Evolutionary conservation across 1,284 basidiomycete genomes (phyloP).

Genomic region (Stygiomarasmius scandens): DNA sequence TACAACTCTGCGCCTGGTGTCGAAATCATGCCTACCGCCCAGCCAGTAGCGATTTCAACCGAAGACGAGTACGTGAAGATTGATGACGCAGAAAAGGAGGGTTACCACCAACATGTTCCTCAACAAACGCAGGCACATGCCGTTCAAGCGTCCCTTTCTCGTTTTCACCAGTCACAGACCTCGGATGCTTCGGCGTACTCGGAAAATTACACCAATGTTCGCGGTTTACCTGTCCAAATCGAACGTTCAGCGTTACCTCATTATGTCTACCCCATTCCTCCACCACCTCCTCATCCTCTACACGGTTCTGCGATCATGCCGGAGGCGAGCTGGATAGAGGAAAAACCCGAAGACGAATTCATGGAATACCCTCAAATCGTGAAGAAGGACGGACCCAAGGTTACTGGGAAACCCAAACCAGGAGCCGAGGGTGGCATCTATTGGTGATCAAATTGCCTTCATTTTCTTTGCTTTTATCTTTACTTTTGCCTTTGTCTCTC

Average conservation of each 20-base stretch:
- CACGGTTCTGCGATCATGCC: not conserved
- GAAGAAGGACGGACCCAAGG: constrained; percentile 10
- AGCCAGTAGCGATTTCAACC: not conserved
- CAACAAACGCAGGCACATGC: not conserved
- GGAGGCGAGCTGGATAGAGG: not conserved
- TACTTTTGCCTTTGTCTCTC: no score
- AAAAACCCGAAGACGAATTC: not conserved
- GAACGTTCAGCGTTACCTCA: not conserved
- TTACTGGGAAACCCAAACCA: constrained; percentile 8
- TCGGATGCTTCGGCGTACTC: not conserved
- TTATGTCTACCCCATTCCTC: not conserved
- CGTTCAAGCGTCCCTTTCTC: not conserved
- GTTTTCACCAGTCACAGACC: not conserved
- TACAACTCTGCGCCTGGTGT: not conserved
- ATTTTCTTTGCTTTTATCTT: no score
- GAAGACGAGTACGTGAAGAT: not conserved
- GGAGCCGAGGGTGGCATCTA: constrained; percentile 1
- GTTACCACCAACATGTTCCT: not conserved
- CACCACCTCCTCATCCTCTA: not conserved
- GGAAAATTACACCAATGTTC: not conserved
- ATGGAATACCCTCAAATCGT: no score
- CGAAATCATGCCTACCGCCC: not conserved
- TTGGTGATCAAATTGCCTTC: not conserved
- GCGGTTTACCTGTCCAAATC: not conserved
- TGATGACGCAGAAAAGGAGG: not conserved